Base-by-base conservation (phyloP, 352 stramenopile genomes). In the Bremia lactucae region DNA sequence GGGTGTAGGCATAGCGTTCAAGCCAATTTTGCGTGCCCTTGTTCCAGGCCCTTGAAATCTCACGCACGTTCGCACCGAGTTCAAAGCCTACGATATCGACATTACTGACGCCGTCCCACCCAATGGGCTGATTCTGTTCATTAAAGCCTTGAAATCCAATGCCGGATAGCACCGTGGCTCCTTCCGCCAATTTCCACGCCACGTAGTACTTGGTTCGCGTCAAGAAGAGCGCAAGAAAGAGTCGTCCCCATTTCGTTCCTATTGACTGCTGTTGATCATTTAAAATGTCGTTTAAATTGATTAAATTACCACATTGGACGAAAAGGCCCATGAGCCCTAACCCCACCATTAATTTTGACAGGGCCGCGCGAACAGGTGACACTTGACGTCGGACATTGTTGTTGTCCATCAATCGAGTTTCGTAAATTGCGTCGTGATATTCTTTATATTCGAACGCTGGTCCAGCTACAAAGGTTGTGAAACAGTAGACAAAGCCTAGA, bases 1-100 rank as follows among this genome's bases (percentile, higher is more conserved):
- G 87, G n/a, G 91, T 87, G 73, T 98, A 98, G 13, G 98, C 94
- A 65, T 98, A 98, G 29, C 87, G 84, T 48, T 96, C 87, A 26
- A 98, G 72, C 95, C 95, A 98, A 23, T 82, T 71, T 63, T 95
- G 84, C 24, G 91, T 98, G 58, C 95, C 94, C 57, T 97, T 97
- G 79, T 98, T 98, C 95, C 95, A 98, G 9, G 78, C 73, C 16
- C 89, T 79, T 15, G 79, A 89, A 37, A 88, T 59, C 15, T 80
- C 91, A 25, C 87, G 84, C 9, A 97, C 59, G 67, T 92, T 96
- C 14, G 86, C 66, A 10, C 77, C 83, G 6, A 92, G 80, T 60
- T 98, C 95, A 46, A 98, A 98, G 37, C 77, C 69, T 15, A 97
- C 46, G 43, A 98, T 97, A 58, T 98, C 89, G 16, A 98, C 82